Evolutionary conservation across 805 yeast genomes (phyloP).

Genomic region (Sungouiozyma ichnusensis): DNA sequence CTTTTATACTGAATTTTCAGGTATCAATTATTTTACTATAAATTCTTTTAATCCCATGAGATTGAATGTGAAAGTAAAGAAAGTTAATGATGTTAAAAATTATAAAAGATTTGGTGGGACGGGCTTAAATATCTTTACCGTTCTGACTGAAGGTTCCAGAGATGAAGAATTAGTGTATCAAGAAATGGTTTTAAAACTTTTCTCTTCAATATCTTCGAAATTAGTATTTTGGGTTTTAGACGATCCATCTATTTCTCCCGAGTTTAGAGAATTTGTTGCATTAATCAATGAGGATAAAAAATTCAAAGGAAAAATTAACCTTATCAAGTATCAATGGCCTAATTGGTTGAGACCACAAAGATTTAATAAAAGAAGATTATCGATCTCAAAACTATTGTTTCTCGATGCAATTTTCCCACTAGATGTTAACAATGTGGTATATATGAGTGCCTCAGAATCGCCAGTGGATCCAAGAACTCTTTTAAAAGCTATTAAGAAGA

Average conservation of each 20-base stretch:
- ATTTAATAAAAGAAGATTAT: constrained; percentile 66
- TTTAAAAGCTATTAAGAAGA: constrained; percentile 15
- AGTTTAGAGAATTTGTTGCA: constrained; percentile 51
- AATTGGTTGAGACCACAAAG: constrained; percentile 72
- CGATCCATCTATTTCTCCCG: constrained; percentile 38
- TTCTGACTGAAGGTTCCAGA: constrained; percentile 6
- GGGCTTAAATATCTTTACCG: constrained; percentile 15
- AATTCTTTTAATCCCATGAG: constrained; percentile 11
- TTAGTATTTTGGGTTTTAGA: constrained; percentile 84
- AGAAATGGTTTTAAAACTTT: constrained; percentile 2
- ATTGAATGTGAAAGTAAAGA: constrained; percentile 14
- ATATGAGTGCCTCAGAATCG: constrained; percentile 62
- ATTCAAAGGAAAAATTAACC: constrained; percentile 30
- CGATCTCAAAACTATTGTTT: constrained; percentile 84
- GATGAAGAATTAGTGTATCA: constrained; percentile 8
- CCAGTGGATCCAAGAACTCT: constrained; percentile 72
- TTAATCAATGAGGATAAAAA: constrained; percentile 5
- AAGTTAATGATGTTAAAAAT: background rate
- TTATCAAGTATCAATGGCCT: constrained; percentile 90
- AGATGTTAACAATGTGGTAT: constrained; percentile 61
- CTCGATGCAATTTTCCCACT: constrained; percentile 82
- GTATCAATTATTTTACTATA: constrained; percentile 9
- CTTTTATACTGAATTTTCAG: constrained; percentile 19
- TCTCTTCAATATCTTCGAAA: background rate
- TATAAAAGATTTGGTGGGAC: background rate